Base-by-base conservation (phyloP, 1,284 basidiomycete species). In the Sphaerobolus stellatus region DNA sequence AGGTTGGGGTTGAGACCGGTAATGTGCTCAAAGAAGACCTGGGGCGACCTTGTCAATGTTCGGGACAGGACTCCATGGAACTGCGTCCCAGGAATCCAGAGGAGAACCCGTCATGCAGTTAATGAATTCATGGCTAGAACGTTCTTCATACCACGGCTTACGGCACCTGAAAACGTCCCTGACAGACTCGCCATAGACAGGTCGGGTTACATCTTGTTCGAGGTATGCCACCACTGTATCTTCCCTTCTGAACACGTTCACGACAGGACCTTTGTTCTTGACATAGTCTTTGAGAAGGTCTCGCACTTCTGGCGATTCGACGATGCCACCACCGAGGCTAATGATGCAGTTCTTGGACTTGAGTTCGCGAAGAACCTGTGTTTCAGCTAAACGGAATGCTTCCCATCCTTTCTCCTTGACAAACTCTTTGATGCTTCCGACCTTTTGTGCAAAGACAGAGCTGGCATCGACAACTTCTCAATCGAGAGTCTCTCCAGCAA, bases 241-340 rank as follows among this genome's bases (percentile, higher is more conserved):
- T 28, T 88, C 72, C 61, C 87, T 83, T 27, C 91, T 77, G 11
- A 82, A 78, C 49, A 92, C 77, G 69, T 92, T 82, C 14, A 93
- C 83, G 22, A 93, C 85, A 1, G 82, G 79, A 0, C 86, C 86
- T 40, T 75, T 75, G 33, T 74, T 73, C 38, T 69, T 72, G 8
- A 81, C 82, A 66, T 93, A 94, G 8, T 79, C 72, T 64, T 83
- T 78, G 56, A 98, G 76, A 6, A 92, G 64, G 18, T 87, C 77
- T 33, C 92, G 76, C 11, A 90, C 89, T 41, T 78, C 81, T 5
- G 85, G 79, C 0, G 86, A 91, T 73, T 99, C 97, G 41, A 98
- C 92, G 50, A 99, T 86, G 0, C 96, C 95, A 4, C 97, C 97
- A 11, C 97, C 96, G n/a, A 98, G 84, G 57, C 90, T 92, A 65